Evolutionary conservation across 495 filamentous ascomycete species (phyloP), one percentile per base, ranked within the genome.

Genomic region (Talaromyces liani): DNA sequence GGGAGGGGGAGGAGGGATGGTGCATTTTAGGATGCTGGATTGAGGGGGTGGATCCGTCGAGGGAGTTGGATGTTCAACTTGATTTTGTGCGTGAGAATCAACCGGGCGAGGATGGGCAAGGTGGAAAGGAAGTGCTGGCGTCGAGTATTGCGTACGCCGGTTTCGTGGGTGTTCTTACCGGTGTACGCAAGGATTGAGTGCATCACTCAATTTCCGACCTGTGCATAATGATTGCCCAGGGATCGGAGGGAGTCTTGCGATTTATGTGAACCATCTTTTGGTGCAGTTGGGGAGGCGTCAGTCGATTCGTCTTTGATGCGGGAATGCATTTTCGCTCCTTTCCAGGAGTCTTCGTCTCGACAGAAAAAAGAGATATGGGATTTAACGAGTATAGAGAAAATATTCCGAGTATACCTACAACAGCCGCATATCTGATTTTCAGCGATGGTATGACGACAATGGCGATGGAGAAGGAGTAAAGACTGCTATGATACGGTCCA

Each of bases 21-120:
- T 88, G 64, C 87, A 89, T 71, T 90, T 88, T 65, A 74, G 87
- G 8, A 87, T 85, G 3, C 70, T 90, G 56, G 87, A 90, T 66
- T 90, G 87, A n/a, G 87, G 82, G 75, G 0, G 89, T 90, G 87
- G 80, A 86, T 64, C 67, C 70, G 12, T 70, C 89, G 31, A 77
- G 87, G 20, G 71, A 77, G 22, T 63, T 88, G 33, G 69, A 88
- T 31, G 82, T 88, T 5, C 77, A 82, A 45, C 72, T 88, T 33
- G 84, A 90, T 54, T 88, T 80, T 67, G 73, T 84, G 20, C 62
- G 71, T 2, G 67, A 70, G 33, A 0, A 14, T 39, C 34, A 39
- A 14, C 8, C 9, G 8, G 33, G 10, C 12, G 36, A 9, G 1
- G 36, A 41, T 16, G 36, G 64, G 72, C n/a, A n/a, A 1, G 66